Evolutionary conservation across 2,329 filamentous ascomycete genomes (phyloP), one percentile per base, ranked within the genome.

Genomic region (Diaporthe capsici): DNA sequence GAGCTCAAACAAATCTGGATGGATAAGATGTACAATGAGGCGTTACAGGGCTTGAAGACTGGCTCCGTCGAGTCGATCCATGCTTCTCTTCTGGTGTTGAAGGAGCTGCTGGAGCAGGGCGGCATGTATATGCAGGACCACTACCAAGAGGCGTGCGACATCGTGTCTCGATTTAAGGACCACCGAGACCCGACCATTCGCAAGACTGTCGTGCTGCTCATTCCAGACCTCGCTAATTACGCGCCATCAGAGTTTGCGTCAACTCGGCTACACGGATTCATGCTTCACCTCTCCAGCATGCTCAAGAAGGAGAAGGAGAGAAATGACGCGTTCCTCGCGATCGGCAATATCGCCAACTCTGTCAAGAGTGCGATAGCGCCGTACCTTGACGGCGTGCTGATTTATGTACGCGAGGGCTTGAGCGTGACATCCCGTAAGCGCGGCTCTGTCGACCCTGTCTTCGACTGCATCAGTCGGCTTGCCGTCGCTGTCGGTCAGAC

Each of bases 101-200:
- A 96, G 83, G 96, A 98, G 85, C 90, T 99, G 65, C 91, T 99
- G 25, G 92, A 97, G 78, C 96, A 98, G 83, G 97, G 97, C 72
- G 96, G 95, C 80, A 99, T 99, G 96, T 99, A 98, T 84, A 98
- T 99, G 97, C 95, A 98, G 81, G 94, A 96, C 53, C 92, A 96
- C 82, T 99, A 98, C 84, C 92, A 93, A 75, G 95, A 98, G 80
- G 93, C 95, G 15, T 98, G 96, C 83, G 97, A 99, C 77, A 96
- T 97, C 78, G 94, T 98, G 49, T 92, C 96, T 78, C 94, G 94
- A 77, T 94, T 98, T 83, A 98, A 98, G 84, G 97, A 99, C 80
- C 95, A 98, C 80, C 92, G 95, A 72, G 97, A 99, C 80, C 87
- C 92, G 5, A 94, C 95, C 49, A 97, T 98, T 79, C 91, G 96